Evolutionary conservation across 441 rosid genomes (phyloP).

Genomic region (Erodium chrysanthum): DNA sequence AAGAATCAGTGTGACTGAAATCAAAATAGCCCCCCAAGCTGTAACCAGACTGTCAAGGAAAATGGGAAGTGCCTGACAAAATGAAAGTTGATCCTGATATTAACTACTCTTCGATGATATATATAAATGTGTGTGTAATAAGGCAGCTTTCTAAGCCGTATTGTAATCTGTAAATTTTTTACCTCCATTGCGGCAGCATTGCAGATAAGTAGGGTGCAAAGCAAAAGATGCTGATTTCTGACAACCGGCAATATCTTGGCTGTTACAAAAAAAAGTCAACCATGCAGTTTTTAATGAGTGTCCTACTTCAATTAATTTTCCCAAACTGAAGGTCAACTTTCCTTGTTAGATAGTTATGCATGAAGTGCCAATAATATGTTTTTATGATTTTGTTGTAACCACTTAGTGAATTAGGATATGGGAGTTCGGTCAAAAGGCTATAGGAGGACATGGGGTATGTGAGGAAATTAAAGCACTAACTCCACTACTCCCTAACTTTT

Average conservation of each 20-base stretch:
- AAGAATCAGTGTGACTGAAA: conserved; percentile 60
- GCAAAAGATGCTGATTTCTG: conserved; percentile 52
- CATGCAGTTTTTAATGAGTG: no score
- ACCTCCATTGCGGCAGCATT: conserved; percentile 87
- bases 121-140: neutral
- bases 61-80: conserved; percentile 53
- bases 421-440: no score
- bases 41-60: conserved; percentile 52
- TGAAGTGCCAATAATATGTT: no score
- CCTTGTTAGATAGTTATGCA: no score
- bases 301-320: no score
- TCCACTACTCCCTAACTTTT: no score
- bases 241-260: conserved; percentile 66
- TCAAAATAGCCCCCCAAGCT: conserved; percentile 60
- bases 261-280: conserved; percentile 22
- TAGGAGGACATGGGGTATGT: no score
- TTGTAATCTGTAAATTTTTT: neutral
- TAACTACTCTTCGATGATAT: neutral
- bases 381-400: no score
- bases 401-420: no score
- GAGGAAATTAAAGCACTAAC: no score
- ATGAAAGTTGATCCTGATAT: neutral
- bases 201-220: conserved; percentile 58
- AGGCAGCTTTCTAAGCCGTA: neutral
- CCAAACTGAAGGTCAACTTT: no score